Evolutionary conservation across 2,329 filamentous ascomycete genomes (phyloP).

Genomic region (Pseudogymnoascus sp.): DNA sequence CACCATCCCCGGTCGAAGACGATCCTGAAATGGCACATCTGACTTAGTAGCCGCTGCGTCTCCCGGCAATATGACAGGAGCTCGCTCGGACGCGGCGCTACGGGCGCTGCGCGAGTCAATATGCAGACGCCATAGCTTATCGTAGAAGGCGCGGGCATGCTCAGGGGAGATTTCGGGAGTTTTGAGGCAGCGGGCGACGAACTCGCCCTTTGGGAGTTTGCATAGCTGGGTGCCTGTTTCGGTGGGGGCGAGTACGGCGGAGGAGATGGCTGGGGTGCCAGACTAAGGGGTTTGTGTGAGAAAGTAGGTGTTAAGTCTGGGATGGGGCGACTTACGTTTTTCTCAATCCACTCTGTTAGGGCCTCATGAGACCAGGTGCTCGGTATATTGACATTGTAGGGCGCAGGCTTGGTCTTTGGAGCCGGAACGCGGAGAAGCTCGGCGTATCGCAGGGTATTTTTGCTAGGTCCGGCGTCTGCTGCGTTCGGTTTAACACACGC

Average conservation of each 20-base stretch:
- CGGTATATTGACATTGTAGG: slow-evolving; percentile 26
- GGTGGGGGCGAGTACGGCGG: slow-evolving; percentile 30
- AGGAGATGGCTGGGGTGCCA: slow-evolving; percentile 30
- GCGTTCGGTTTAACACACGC: slow-evolving; percentile 88
- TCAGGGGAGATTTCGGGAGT: slow-evolving; percentile 29
- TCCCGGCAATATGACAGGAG: not conserved
- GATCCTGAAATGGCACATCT: slow-evolving; percentile 30
- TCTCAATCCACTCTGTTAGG: slow-evolving; percentile 33
- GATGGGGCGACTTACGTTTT: slow-evolving; percentile 29
- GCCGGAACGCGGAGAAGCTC: slow-evolving; percentile 46
- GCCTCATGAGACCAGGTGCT: slow-evolving; percentile 34
- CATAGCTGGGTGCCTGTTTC: slow-evolving; percentile 37
- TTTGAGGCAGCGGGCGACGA: slow-evolving; percentile 34
- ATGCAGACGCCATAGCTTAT: slow-evolving; percentile 37
- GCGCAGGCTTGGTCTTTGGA: slow-evolving; percentile 22
- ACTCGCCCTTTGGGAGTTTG: slow-evolving; percentile 32
- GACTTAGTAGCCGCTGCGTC: not conserved
- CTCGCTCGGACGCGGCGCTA: not conserved
- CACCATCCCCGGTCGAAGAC: slow-evolving; percentile 36
- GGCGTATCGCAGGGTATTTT: slow-evolving; percentile 78
- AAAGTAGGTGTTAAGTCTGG: not conserved
- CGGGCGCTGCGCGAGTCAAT: slow-evolving; percentile 29
- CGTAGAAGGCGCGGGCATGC: slow-evolving; percentile 35
- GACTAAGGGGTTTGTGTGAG: slow-evolving; percentile 26
- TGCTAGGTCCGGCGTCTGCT: slow-evolving; percentile 85